phyloP scores from a whole-genome alignment of 2,329 filamentous ascomycete genomes.

The Scedosporium aurantiacum region DNA sequence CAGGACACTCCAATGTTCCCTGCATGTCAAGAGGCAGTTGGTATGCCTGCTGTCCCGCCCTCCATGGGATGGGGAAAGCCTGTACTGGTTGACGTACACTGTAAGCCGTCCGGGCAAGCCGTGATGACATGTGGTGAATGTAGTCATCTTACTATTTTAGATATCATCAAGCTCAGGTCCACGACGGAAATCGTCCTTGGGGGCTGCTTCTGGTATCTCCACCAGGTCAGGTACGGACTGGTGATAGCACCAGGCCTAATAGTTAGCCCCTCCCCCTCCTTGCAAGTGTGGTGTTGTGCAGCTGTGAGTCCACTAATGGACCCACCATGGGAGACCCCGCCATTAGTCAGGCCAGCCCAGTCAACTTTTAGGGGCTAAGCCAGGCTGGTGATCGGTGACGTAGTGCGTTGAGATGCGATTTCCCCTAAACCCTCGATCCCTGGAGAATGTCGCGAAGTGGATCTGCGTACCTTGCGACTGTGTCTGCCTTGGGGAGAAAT shows the following conservation, averaged over 20 bases:
- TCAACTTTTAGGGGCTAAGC: too few relatives aligned
- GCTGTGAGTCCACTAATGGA: not conserved
- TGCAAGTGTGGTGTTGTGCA: too few relatives aligned
- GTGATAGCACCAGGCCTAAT: too few relatives aligned
- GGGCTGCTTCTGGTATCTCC: too few relatives aligned
- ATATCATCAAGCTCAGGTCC: too few relatives aligned
- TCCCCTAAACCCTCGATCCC: not conserved
- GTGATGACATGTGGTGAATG: not conserved
- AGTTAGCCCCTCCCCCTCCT: too few relatives aligned
- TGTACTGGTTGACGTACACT: too few relatives aligned
- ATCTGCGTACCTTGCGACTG: too few relatives aligned
- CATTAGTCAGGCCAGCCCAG: not conserved
- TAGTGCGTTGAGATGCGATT: not conserved
- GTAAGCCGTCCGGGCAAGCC: not conserved
- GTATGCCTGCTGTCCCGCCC: not conserved
- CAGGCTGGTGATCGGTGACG: not conserved
- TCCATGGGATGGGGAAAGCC: not conserved
- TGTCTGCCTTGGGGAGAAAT: too few relatives aligned
- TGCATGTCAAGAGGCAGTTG: not conserved
- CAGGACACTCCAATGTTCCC: not conserved
- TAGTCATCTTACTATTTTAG: not conserved
- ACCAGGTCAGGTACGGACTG: too few relatives aligned
- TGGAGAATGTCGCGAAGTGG: too few relatives aligned
- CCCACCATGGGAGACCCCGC: not conserved
- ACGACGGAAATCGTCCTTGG: too few relatives aligned